phyloP scores from a whole-genome alignment of 2,329 filamentous ascomycete genomes.

The Rhytidhysteron rufulum region DNA sequence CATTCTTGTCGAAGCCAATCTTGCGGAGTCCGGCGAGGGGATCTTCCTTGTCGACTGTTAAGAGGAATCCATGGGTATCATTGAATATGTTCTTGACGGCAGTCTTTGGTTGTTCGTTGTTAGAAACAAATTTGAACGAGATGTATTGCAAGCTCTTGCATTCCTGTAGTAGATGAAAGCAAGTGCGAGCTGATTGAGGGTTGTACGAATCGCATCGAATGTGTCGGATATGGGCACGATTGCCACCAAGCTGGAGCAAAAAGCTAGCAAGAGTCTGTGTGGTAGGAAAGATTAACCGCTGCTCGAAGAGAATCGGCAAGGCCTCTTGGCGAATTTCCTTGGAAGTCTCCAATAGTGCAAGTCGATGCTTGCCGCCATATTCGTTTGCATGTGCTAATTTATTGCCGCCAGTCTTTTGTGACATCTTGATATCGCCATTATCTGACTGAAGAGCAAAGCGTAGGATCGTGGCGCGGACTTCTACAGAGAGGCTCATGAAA shows the following conservation, averaged over 20 bases:
- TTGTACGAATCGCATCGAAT: conserved; percentile 26
- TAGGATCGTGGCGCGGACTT: conserved; percentile 25
- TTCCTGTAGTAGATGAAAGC: conserved; percentile 28
- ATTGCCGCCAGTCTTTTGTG: conserved; percentile 20
- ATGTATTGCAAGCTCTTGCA: conserved; percentile 22
- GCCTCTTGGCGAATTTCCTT: conserved; percentile 29
- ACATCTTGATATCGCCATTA: conserved; percentile 23
- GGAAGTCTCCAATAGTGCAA: conserved; percentile 27
- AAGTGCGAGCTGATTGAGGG: conserved; percentile 23
- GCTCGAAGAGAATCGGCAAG: conserved; percentile 25
- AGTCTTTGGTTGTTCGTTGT: conserved; percentile 21
- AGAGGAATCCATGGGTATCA: conserved; percentile 17
- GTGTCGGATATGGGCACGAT: conserved; percentile 15
- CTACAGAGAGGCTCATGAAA: conserved; percentile 24
- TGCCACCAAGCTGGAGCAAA: conserved; percentile 18
- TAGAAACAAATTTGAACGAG: conserved; percentile 17
- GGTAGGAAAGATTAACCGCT: conserved; percentile 25
- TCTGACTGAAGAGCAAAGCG: conserved; percentile 22
- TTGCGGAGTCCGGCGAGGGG: conserved; percentile 7
- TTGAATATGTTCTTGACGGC: conserved; percentile 31
- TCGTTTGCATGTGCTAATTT: conserved; percentile 25
- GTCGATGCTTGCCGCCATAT: conserved; percentile 26
- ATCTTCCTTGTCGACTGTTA: conserved; percentile 4
- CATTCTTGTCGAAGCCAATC: conserved; percentile 8
- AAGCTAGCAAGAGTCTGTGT: conserved; percentile 29